Base-by-base conservation (phyloP, 2,329 filamentous ascomycete species). In the Dothistroma septosporum region DNA sequence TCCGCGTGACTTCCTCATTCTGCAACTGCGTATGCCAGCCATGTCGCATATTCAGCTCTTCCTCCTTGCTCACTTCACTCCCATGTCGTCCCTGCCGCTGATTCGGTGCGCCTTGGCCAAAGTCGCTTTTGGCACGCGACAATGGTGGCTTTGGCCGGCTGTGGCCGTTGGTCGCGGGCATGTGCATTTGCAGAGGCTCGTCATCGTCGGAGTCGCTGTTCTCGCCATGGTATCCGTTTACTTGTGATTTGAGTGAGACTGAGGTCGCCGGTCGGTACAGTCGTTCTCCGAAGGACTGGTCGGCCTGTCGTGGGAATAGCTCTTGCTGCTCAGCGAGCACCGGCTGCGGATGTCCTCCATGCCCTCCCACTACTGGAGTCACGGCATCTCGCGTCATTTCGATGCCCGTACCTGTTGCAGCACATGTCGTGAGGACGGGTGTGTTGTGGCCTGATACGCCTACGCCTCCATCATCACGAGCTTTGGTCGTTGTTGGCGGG, bases 11-110 rank as follows among this genome's bases (percentile, higher is more conserved):
- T 70, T 95, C 92, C 72, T 96, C 91, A 68, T 92, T 95, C 72
- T 91, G 89, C 74, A 96, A 92, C 75, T 96, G 91, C 68, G 92
- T 89, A 72, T 96, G 91, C 79, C 94, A 97, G 53, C 92, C 92
- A 78, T 97, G 92, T 53, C 92, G 85, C 74, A 87, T 84, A 33
- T 59, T 62, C 59, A 61, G 31, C 32, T 64, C 61, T 31, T 49
- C 56, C 52, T 55, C 61, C 11, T 63, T 58, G 46, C 47, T 59
- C 33, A 64, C 50, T 41, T 47, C 61, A 53, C 47, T 60, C 16
- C 24, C 61, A 37, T 55, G 57, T 33, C 54, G 59, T 11, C 48
- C 61, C 47, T 59, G 50, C 50, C 46, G 24, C 33, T 14, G 41
- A 16, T 35, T 33, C 14, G 24, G 50, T 32, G 24, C 50, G 11